These are phyloP conservation scores for Lizonia empirigonia DNA, from an alignment of 2,329 filamentous ascomycete genomes.

Conservation along the genomic window DNA sequence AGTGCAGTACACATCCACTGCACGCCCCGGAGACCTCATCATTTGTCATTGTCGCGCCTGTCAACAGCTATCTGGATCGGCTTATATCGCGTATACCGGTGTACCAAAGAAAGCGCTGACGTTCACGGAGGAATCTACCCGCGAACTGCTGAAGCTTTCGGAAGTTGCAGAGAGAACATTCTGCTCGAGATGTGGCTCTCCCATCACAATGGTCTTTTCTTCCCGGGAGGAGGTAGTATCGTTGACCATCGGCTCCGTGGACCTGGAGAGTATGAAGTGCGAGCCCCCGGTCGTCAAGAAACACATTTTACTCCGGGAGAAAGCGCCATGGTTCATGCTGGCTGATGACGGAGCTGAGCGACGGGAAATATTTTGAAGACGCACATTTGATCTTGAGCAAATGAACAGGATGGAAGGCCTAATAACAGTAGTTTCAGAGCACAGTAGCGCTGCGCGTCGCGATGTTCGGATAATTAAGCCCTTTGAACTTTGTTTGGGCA, in stretches of 20 bases:
- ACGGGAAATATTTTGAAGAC: conserved; percentile 25
- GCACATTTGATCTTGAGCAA: conserved; percentile 24
- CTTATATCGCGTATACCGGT: conserved; percentile 52
- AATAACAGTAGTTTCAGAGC: neutral
- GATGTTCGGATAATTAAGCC: neutral
- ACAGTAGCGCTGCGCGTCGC: neutral
- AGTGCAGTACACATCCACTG: conserved; percentile 50
- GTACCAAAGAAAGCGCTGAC: conserved; percentile 46
- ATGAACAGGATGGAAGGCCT: neutral
- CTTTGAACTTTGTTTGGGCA: conserved; percentile 4
- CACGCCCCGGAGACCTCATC: conserved; percentile 44
- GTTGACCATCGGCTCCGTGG: conserved; percentile 51
- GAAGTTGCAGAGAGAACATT: conserved; percentile 52
- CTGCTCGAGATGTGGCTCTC: conserved; percentile 55
- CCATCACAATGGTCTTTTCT: conserved; percentile 52
- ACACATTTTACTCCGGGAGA: conserved; percentile 56
- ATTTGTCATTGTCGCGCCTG: conserved; percentile 58
- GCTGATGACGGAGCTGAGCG: conserved; percentile 39
- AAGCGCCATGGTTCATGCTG: conserved; percentile 38
- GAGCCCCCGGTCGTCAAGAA: conserved; percentile 34
- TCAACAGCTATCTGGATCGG: conserved; percentile 55
- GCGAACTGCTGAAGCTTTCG: conserved; percentile 46
- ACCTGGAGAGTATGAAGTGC: conserved; percentile 48
- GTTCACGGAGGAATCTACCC: conserved; percentile 39
- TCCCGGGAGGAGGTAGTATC: conserved; percentile 38